Evolutionary conservation across 1,284 basidiomycete species (phyloP), one percentile per base, ranked within the genome.

Genomic region (Somion occarium): DNA sequence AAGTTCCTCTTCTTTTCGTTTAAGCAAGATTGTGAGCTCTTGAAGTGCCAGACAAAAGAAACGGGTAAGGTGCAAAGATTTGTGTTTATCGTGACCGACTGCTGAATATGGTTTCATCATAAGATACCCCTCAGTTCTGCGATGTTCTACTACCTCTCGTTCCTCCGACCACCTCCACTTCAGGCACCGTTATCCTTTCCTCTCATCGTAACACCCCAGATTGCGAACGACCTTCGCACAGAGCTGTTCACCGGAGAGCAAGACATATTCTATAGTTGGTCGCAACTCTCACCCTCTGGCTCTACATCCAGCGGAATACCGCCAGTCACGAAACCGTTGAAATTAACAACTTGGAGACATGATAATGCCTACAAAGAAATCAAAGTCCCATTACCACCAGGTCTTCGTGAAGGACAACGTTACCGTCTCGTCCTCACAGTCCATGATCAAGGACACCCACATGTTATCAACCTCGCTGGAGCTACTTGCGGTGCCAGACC

Each of bases 171-270:
- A 15, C 89, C 88, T 11, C 85, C 85, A 9, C 59, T 67, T 7
- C 73, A 76, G 47, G 69, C 71, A 1, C 59, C 66, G 5, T 64
- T 69, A 2, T 66, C 67, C 11, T 69, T 68, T 19, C 62, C 71
- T 5, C 64, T 90, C 38, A 64, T 70, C 9, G 75, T 90, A 44
- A 87, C 80, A 1, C 86, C 85, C 0, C 86, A 90, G 64, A 78
- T 91, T 53, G 76, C 80, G n/a, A 91, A 91, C 61, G 88, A 91
- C 59, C 73, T 91, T 42, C 77, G 88, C 22, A 91, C 87, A n/a
- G 86, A 88, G 57, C 67, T 72, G 1, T 79, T 71, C 58, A 63
- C 70, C 12, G 65, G 61, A 20, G 61, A 70, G 1, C 70, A 76
- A 53, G 84, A 89, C 53, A 75, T 62, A 9, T 73, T 59, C 59